Conservation (phyloP, 2,329 filamentous ascomycete species). For the Alternaria novae-zelandiae region DNA sequence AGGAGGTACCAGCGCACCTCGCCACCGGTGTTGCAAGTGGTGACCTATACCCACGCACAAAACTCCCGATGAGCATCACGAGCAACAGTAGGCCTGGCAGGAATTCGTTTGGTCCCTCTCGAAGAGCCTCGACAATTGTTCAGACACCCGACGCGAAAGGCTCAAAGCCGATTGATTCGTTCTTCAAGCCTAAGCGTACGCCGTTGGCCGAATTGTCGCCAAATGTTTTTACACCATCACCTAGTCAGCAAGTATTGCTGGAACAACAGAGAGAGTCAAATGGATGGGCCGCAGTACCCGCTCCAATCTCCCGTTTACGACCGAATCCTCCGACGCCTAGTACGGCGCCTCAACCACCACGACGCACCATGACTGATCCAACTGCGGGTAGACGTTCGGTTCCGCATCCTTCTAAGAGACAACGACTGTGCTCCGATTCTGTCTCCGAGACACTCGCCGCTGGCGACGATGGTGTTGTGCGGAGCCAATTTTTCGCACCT, state of each 20-base stretch:
- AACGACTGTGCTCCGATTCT: constrained; percentile 54
- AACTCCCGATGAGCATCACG: constrained; percentile 61
- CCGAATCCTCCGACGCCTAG: constrained; percentile 32
- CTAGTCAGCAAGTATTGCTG: constrained; percentile 66
- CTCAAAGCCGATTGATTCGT: constrained; percentile 67
- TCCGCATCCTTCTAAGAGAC: constrained; percentile 52
- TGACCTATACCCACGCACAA: constrained; percentile 89
- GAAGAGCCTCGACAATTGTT: constrained; percentile 18
- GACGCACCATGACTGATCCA: constrained; percentile 48
- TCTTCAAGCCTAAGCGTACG: constrained; percentile 68
- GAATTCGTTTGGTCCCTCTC: constrained; percentile 50
- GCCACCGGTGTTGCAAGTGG: constrained; percentile 79
- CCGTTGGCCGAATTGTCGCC: constrained; percentile 72
- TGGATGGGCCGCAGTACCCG: constrained; percentile 63
- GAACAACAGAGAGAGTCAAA: constrained; percentile 57
- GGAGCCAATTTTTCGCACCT: constrained; percentile 55
- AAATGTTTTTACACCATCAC: constrained; percentile 70
- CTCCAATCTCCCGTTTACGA: constrained; percentile 49
- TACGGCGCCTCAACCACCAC: constrained; percentile 52
- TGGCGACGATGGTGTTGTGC: constrained; percentile 38
- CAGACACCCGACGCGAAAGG: constrained; percentile 62
- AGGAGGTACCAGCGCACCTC: constrained; percentile 69
- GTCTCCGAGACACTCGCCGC: constrained; percentile 35
- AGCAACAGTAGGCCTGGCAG: constrained; percentile 42
- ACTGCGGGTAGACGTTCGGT: constrained; percentile 50